Conservation (phyloP, 805 yeast species). For the Naumovozyma castellii region DNA sequence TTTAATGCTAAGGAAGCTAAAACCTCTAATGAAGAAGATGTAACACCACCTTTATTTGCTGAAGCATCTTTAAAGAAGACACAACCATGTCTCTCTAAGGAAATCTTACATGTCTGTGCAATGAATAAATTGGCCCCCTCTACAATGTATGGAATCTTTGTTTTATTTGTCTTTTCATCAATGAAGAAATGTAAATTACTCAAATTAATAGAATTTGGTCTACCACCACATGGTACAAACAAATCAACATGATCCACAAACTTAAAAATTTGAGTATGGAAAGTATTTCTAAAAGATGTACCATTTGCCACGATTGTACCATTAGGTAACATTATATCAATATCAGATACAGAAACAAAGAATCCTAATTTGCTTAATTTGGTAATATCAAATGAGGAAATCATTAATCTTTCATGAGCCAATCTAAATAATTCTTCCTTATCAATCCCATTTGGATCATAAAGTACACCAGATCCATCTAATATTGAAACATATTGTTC, state of each 20-base stretch:
- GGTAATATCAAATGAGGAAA: constrained; percentile 55
- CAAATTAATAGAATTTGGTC: constrained; percentile 91
- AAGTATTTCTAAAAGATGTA: constrained; percentile 78
- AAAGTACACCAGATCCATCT: constrained; percentile 93
- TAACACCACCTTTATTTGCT: constrained; percentile 97
- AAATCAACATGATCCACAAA: constrained; percentile 59
- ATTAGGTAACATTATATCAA: constrained; percentile 64
- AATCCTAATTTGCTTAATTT: constrained; percentile 70
- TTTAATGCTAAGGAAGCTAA: constrained; percentile 87
- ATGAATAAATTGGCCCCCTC: constrained; percentile 97
- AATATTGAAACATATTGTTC: constrained; percentile 83
- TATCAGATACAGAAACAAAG: constrained; percentile 76
- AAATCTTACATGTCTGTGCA: constrained; percentile 86
- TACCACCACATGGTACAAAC: constrained; percentile 98
- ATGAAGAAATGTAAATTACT: constrained; percentile 67
- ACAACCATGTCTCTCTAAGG: constrained; percentile 79
- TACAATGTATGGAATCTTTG: constrained; percentile 76
- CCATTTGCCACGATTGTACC: constrained; percentile 74
- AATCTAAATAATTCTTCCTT: constrained; percentile 67
- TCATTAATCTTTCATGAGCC: constrained; percentile 69
- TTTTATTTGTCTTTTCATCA: constrained; percentile 65
- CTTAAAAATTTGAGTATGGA: constrained; percentile 67
- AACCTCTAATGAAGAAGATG: constrained; percentile 92
- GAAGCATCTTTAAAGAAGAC: constrained; percentile 90
- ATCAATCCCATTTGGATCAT: constrained; percentile 84